Evolutionary conservation across 805 yeast genomes (phyloP).

Genomic region (Yarrowia hollandica): DNA sequence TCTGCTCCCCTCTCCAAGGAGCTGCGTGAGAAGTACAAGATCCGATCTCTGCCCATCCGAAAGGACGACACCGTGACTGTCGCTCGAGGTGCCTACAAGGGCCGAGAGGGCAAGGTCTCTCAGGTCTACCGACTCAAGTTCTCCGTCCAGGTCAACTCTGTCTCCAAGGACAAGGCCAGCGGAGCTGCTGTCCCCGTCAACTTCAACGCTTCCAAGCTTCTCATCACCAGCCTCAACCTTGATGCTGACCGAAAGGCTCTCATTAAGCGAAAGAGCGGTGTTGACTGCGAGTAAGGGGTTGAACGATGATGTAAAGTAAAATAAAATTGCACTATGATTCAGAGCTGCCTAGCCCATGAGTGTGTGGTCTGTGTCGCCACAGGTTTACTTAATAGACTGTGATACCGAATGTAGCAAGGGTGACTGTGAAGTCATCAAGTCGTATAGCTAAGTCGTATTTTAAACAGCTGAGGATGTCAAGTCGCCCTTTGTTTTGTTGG

Average conservation of each 20-base stretch:
- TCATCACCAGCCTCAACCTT: slow-evolving; percentile 96
- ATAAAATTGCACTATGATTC: slow-evolving; percentile 24
- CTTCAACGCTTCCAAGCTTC: slow-evolving; percentile 98
- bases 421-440: too few relatives aligned
- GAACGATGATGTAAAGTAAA: slow-evolving; percentile 37
- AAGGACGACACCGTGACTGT: slow-evolving; percentile 93
- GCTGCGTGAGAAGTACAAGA: slow-evolving; percentile 95
- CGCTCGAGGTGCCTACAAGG: slow-evolving; percentile 99
- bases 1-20: slow-evolving; percentile 99
- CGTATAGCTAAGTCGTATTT: too few relatives aligned
- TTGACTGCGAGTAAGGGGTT: slow-evolving; percentile 67
- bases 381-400: too few relatives aligned
- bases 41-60: slow-evolving; percentile 96
- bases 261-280: slow-evolving; percentile 96
- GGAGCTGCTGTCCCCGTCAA: slow-evolving; percentile 97
- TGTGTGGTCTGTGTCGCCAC: too few relatives aligned
- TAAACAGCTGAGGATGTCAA: too few relatives aligned
- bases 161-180: slow-evolving; percentile 95
- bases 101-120: slow-evolving; percentile 97
- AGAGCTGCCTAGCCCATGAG: too few relatives aligned
- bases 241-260: slow-evolving; percentile 99
- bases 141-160: slow-evolving; percentile 94
- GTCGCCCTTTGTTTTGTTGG: too few relatives aligned
- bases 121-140: slow-evolving; percentile 99
- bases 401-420: too few relatives aligned